These are phyloP conservation scores for Trichoderma virens DNA, from an alignment of 495 filamentous ascomycete species.

Conservation along the genomic window DNA sequence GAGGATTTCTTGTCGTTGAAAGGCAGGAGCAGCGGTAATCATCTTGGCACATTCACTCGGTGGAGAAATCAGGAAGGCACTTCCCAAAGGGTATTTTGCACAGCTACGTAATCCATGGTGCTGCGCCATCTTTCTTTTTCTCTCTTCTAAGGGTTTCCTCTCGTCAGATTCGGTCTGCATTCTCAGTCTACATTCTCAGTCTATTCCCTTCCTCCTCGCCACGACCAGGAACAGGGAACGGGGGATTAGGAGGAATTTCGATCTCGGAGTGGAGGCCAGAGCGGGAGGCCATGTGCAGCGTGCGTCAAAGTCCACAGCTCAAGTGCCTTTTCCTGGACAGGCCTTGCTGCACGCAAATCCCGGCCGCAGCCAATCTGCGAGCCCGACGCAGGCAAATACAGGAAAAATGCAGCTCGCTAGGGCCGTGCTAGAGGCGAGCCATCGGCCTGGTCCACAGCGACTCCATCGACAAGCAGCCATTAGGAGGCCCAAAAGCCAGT, in stretches of 20 bases:
- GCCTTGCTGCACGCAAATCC: background rate
- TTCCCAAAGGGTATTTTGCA: no score
- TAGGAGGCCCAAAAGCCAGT: background rate
- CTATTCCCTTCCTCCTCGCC: background rate
- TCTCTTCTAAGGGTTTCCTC: no score
- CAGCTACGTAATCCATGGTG: no score
- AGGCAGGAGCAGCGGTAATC: background rate
- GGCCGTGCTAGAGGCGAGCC: background rate
- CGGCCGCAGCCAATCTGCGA: background rate
- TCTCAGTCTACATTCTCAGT: background rate
- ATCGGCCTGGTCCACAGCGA: background rate
- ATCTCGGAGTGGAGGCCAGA: background rate
- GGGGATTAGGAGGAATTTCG: background rate
- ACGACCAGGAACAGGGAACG: background rate
- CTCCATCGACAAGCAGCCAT: slow-evolving; percentile 4
- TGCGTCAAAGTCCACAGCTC: background rate
- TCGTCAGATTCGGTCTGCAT: background rate
- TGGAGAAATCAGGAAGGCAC: background rate
- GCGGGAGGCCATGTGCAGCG: slow-evolving; percentile 6
- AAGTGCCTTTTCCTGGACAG: background rate
- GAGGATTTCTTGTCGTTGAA: background rate
- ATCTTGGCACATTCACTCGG: background rate
- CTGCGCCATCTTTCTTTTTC: no score
- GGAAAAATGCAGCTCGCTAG: background rate
- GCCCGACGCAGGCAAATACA: background rate